Evolutionary conservation across 169 alveolate genomes (phyloP), one percentile per base, ranked within the genome.

Genomic region (Plasmodium blacklocki): DNA sequence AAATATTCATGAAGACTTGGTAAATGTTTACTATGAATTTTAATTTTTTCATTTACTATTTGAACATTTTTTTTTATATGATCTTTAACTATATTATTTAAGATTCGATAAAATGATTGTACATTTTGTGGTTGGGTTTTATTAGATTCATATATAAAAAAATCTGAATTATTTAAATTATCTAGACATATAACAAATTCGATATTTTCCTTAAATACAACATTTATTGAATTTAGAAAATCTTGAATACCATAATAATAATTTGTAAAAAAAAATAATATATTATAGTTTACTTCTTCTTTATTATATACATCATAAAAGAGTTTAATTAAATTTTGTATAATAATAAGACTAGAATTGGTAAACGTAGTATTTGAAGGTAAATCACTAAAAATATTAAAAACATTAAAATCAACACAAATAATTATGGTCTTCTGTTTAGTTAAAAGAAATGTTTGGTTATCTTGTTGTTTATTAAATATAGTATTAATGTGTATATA

Each of bases 1-100:
- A 83, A 83, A 83, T 83, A 83, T 83, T 83, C 86, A 56, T 83
- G 91, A n/a, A 58, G 12, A 26, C 59, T 56, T 52, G 91, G 91
- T 21, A 83, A 32, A 83, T 83, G 91, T 39, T 83, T 60, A 62
- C 47, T 58, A 56, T 83, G 23, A 21, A 63, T 71, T 83, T 83
- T 83, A 8, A 83, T 83, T 56, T 83, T 83, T 23, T 68, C 63
- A 14, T 14, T 49, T 49, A 26, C 56, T 2, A 49, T 21, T 83
- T 52, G 47, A n/a, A 83, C 15, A 0, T 83, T 66, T 62, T 19
- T 58, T 12, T 60, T 49, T 6, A 19, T 14, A 32, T 45, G 45
- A 83, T 12, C 58, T 83, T 83, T 68, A 45, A 54, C 32, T 49
- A 18, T 52, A 43, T 49, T 26, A 50, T 83, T 71, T 54, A 83